Base-by-base conservation (phyloP, 2,329 filamentous ascomycete species). In the Cryphonectria carpinicola region DNA sequence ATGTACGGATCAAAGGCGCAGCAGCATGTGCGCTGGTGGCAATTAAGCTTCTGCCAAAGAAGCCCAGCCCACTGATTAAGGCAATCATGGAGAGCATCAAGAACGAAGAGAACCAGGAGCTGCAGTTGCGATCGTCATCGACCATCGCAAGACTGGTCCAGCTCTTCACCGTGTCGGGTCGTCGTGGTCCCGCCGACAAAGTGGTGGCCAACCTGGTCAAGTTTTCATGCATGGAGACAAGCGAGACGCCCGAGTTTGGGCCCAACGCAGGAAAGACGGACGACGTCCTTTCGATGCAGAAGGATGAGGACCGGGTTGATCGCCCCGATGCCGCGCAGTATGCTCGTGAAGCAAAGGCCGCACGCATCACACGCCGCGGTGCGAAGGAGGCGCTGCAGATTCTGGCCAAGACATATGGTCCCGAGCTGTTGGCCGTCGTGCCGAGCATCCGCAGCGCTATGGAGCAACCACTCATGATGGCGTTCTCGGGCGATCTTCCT, bases 11-110 rank as follows among this genome's bases (percentile, higher is more conserved):
- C 79, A 91, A 90, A 78, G 93, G 96, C 22, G 92, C 93, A 8
- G 93, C 94, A 28, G 94, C 95, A 14, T 94, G 93, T 74, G 95
- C 95, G 14, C 83, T 98, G 70, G 92, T 99, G 65, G 92, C 94
- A n/a, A 90, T 98, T 82, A 89, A 90, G 70, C 87, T 92, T 41
- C 87, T 98, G 13, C 95, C 97, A 0, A 98, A 97, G 87, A 98
- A 97, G 79, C 94, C 95, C 13, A 94, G 93, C 73, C 89, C 91
- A 25, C 89, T 97, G 17, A 99, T 99, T 82, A 98, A 97, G 82
- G 93, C 91, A 2, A 93, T 99, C 81, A 99, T 99, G 96, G 96
- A 99, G 80, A 98, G 95, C 77, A 89, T 99, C 78, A 99, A 98
- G 82, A 91, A 90, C 52, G 97, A 99, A 79, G 96, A 98, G 76